phyloP scores from a whole-genome alignment of 202 grass and related monocot genomes.

The Digitaria exilis region DNA sequence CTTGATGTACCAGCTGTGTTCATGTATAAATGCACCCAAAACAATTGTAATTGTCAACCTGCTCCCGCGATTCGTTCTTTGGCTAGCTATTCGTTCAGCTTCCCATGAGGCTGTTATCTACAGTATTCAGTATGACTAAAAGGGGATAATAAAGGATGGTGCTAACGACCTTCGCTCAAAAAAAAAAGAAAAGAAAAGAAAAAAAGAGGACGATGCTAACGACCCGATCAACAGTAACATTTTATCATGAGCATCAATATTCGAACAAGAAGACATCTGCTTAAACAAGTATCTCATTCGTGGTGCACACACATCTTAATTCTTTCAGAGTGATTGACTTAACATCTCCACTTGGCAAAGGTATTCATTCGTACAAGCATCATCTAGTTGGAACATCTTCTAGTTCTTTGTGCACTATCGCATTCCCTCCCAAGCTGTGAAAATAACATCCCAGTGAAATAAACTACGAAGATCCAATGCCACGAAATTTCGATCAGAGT shows the following conservation, averaged over 20 bases:
- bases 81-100: background rate
- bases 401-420: background rate
- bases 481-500: background rate
- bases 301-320: background rate
- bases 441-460: conserved; percentile 3
- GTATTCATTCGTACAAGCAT: background rate
- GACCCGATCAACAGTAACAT: background rate
- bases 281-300: background rate
- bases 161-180: too few species aligned
- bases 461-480: background rate
- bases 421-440: background rate
- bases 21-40: conserved; percentile 27
- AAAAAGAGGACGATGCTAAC: background rate
- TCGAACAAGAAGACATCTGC: background rate
- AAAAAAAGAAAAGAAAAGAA: too few species aligned
- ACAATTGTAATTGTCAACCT: background rate
- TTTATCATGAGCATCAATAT: background rate
- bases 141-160: background rate
- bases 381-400: background rate
- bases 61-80: background rate
- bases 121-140: background rate
- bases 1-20: conserved; percentile 30
- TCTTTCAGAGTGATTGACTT: background rate
- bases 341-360: background rate
- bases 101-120: background rate